A percentile compares a stretch with the other conserved stretches of the same genome.
These are phyloP conservation scores for Claviceps africana DNA, from an alignment of 2,329 filamentous ascomycete genomes.

Conservation along the genomic window DNA sequence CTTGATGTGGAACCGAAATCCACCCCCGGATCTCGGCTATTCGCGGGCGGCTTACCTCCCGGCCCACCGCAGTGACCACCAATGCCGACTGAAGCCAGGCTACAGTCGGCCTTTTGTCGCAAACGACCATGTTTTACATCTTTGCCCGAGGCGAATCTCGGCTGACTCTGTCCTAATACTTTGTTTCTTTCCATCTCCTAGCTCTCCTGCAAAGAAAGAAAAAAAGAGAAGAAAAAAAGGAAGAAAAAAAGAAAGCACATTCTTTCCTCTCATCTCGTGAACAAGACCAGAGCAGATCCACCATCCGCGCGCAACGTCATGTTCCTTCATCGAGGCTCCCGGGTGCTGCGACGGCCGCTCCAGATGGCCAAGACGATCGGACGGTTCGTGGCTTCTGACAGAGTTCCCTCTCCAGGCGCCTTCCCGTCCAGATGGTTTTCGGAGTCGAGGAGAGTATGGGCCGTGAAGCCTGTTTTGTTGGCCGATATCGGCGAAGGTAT, in stretches of 20 bases:
- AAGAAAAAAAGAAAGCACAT: too few relatives aligned
- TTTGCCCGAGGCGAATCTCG: too few relatives aligned
- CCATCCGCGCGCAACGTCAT: constrained; percentile 22
- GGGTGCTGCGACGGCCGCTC: constrained; percentile 37
- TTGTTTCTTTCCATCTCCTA: background rate
- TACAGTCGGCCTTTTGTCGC: constrained; percentile 2
- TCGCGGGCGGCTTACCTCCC: constrained; percentile 16
- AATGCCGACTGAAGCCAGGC: constrained; percentile 22
- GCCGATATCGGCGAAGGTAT: constrained; percentile 78
- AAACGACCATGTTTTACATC: background rate
- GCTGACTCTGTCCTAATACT: too few relatives aligned
- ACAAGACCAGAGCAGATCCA: background rate
- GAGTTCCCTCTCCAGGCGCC: constrained; percentile 16
- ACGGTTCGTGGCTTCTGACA: constrained; percentile 18
- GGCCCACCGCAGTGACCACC: constrained; percentile 12
- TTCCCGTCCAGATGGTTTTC: constrained; percentile 32
- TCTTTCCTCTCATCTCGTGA: too few relatives aligned
- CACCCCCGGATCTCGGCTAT: constrained; percentile 18
- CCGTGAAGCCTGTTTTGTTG: constrained; percentile 65
- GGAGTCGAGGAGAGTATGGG: constrained; percentile 32
- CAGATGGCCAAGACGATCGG: constrained; percentile 27
- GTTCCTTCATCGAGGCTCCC: constrained; percentile 40
- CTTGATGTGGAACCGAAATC: background rate
- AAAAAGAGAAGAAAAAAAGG: too few relatives aligned
- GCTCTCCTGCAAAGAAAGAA: too few relatives aligned